Conservation (phyloP, 148 eudicot genomes). For the Persicaria maculosa region DNA sequence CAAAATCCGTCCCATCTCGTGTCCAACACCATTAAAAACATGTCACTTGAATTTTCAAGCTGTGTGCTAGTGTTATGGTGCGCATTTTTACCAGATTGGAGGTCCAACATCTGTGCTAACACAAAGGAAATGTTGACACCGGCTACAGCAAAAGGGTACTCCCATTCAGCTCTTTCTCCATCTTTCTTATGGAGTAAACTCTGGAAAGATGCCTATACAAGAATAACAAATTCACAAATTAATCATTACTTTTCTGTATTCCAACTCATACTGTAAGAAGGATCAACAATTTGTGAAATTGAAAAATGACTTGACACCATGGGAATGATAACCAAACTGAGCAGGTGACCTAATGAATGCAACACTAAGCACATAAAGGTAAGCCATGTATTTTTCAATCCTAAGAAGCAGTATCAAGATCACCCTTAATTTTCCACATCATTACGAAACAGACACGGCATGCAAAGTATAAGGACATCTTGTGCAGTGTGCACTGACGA, state of each 20-base stretch:
- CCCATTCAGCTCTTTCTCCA: constrained; percentile 94
- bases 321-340: background rate
- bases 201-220: constrained; percentile 68
- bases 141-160: constrained; percentile 98
- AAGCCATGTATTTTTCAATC: background rate
- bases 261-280: background rate
- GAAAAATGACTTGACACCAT: background rate
- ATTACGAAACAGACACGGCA: too few relatives aligned
- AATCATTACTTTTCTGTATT: background rate
- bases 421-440: too few relatives aligned
- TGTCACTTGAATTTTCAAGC: background rate
- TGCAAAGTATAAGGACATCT: too few relatives aligned
- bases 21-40: too few relatives aligned
- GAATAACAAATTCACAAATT: background rate
- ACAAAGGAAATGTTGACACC: constrained; percentile 97
- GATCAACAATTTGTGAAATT: background rate
- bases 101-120: constrained; percentile 94
- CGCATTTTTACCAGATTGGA: constrained; percentile 23
- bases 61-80: background rate
- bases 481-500: background rate
- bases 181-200: constrained; percentile 86
- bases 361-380: background rate
- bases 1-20: too few relatives aligned
- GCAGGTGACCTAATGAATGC: background rate
- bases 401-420: background rate